These are phyloP conservation scores for Firmiana major DNA, from an alignment of 345 rosid species.

Conservation along the genomic window DNA sequence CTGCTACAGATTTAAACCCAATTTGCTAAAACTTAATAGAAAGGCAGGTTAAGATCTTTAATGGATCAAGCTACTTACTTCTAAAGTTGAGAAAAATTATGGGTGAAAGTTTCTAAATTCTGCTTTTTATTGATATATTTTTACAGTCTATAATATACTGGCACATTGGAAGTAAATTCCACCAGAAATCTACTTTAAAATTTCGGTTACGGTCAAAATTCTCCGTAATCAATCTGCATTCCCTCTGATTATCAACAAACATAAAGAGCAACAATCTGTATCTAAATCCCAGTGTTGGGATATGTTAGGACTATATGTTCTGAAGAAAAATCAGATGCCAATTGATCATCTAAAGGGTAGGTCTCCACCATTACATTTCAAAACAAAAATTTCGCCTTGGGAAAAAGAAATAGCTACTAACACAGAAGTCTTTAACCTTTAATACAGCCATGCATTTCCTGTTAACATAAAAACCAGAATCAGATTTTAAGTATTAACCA, in stretches of 20 bases:
- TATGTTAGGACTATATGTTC: too few species aligned
- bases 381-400: constrained; percentile 7
- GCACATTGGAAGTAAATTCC: neutral
- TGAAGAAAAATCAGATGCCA: neutral
- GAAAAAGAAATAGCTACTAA: neutral
- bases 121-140: neutral
- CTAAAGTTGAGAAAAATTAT: neutral
- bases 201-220: neutral
- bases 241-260: constrained; percentile 7
- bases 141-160: neutral
- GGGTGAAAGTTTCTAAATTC: neutral
- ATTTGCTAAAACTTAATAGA: neutral
- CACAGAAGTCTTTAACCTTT: neutral
- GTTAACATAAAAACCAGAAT: constrained; percentile 8
- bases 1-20: constrained; percentile 4
- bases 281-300: neutral
- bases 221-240: constrained; percentile 5
- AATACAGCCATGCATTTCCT: constrained; percentile 16
- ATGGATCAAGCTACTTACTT: constrained; percentile 7
- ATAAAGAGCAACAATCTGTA: neutral
- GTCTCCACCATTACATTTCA: constrained; percentile 16
- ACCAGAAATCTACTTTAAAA: neutral
- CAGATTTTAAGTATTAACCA: neutral
- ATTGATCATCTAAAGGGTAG: constrained; percentile 8
- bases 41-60: neutral